Evolutionary conservation across 129 eudicot genomes (phyloP).

Genomic region (Flaveria brownii): DNA sequence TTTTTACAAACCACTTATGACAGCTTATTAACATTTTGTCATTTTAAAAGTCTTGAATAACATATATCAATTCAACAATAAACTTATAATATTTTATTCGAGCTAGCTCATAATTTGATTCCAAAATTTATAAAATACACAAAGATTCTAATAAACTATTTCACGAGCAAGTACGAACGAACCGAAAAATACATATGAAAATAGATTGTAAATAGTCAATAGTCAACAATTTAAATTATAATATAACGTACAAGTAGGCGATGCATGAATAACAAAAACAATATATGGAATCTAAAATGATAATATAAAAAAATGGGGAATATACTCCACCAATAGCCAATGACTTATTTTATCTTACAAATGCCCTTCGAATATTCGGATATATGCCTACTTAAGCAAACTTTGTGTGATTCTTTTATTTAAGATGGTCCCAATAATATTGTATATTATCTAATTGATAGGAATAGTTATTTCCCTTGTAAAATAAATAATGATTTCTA

Average conservation of each 20-base stretch:
- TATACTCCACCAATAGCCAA: slow-evolving; percentile 36
- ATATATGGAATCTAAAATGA: slow-evolving; percentile 31
- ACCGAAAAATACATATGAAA: too few relatives aligned
- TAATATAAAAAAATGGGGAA: slow-evolving; percentile 34
- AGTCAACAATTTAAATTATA: slow-evolving; percentile 1
- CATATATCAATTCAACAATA: too few relatives aligned
- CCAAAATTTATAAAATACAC: too few relatives aligned
- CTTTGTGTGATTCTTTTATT: slow-evolving; percentile 3
- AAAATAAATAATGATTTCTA: neutral
- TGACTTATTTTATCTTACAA: slow-evolving; percentile 18
- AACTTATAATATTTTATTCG: too few relatives aligned
- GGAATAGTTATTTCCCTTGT: neutral
- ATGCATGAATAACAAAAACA: slow-evolving; percentile 1
- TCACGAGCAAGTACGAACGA: too few relatives aligned
- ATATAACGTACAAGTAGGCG: slow-evolving; percentile 15
- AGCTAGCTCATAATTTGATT: too few relatives aligned
- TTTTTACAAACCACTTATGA: too few relatives aligned
- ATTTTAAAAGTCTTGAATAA: too few relatives aligned
- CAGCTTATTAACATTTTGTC: too few relatives aligned
- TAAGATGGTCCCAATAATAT: slow-evolving; percentile 30
- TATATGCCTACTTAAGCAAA: slow-evolving; percentile 27
- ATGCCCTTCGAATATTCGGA: slow-evolving; percentile 39
- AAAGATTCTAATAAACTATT: too few relatives aligned
- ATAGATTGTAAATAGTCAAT: too few relatives aligned
- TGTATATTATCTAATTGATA: slow-evolving; percentile 24